These are phyloP conservation scores for Trichoderma atroviride DNA, from an alignment of 2,329 filamentous ascomycete species.

Conservation along the genomic window DNA sequence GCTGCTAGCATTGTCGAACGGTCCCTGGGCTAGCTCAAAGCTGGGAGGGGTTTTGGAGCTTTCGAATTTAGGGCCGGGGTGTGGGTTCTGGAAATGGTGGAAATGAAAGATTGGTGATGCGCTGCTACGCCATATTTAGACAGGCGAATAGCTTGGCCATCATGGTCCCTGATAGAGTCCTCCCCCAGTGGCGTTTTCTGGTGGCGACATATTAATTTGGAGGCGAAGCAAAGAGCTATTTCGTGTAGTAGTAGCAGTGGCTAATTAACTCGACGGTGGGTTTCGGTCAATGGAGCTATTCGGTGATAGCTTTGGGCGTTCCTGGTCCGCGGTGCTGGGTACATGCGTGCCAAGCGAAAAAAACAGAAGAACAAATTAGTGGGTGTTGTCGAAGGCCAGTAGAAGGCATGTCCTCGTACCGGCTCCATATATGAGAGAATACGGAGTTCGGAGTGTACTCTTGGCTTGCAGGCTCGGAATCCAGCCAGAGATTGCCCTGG, in stretches of 20 bases:
- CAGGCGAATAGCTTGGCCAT: slow-evolving; percentile 20
- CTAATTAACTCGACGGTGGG: slow-evolving; percentile 17
- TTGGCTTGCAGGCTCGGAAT: not conserved
- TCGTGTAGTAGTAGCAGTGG: not conserved
- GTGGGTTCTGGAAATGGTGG: slow-evolving; percentile 8
- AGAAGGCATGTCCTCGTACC: not conserved
- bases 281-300: not conserved
- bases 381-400: not conserved
- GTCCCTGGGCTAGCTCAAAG: slow-evolving; percentile 11
- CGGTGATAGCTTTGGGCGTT: not conserved
- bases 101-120: slow-evolving; percentile 14
- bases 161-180: not conserved
- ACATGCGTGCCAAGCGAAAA: slow-evolving; percentile 9
- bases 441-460: slow-evolving; percentile 15
- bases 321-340: slow-evolving; percentile 15
- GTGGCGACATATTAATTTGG: slow-evolving; percentile 21
- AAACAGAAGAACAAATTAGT: not conserved
- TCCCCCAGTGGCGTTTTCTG: slow-evolving; percentile 5
- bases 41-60: slow-evolving; percentile 1
- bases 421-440: not conserved
- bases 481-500: not conserved
- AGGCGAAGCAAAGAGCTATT: slow-evolving; percentile 15
- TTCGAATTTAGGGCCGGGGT: slow-evolving; percentile 11
- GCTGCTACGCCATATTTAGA: slow-evolving; percentile 16
- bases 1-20: not conserved